These are phyloP conservation scores for Fusarium fujikuroi DNA, from an alignment of 2,329 filamentous ascomycete genomes.

Conservation along the genomic window DNA sequence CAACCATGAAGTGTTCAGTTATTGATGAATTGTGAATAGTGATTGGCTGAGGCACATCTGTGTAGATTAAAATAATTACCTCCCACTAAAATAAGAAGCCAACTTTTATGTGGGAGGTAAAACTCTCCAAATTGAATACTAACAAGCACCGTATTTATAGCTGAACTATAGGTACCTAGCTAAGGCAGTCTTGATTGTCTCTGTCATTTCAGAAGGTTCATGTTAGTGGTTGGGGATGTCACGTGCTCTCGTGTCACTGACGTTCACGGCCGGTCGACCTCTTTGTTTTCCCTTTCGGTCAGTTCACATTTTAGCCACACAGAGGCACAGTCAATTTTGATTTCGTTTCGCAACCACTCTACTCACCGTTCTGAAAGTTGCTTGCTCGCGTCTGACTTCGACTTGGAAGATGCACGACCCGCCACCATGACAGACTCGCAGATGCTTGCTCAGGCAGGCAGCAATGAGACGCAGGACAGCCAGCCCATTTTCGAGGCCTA, in stretches of 20 bases:
- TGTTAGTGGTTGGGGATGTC: neutral
- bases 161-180: no score
- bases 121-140: neutral
- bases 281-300: constrained; percentile 17
- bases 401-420: constrained; percentile 29
- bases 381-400: neutral
- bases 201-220: neutral
- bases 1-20: neutral
- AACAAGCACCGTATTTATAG: neutral
- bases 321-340: constrained; percentile 1
- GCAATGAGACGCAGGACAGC: constrained; percentile 57
- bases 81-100: neutral
- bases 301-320: constrained; percentile 33
- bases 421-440: constrained; percentile 45
- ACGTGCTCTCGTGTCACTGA: constrained; percentile 30
- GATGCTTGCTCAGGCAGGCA: constrained; percentile 47
- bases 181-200: neutral
- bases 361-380: neutral
- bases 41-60: neutral
- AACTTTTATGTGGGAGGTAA: neutral
- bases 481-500: constrained; percentile 54
- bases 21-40: neutral
- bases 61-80: neutral
- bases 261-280: neutral
- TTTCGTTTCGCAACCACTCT: constrained; percentile 2